These are phyloP conservation scores for Glutinoglossum americanum DNA, from an alignment of 495 filamentous ascomycete genomes.

Conservation along the genomic window DNA sequence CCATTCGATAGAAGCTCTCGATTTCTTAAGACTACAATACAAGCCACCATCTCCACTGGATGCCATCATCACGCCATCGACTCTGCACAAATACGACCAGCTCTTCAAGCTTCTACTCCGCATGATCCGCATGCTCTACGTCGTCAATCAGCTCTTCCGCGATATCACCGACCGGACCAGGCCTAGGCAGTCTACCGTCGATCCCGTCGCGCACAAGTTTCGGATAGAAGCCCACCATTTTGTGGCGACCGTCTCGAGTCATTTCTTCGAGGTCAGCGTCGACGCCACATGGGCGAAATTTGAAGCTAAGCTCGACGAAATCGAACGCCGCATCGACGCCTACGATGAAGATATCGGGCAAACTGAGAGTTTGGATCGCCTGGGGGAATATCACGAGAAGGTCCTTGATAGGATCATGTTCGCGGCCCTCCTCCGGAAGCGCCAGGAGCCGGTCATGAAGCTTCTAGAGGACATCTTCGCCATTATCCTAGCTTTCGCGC, in stretches of 20 bases:
- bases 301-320: slow-evolving; percentile 34
- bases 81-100: slow-evolving; percentile 58
- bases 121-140: slow-evolving; percentile 57
- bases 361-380: slow-evolving; percentile 33
- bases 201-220: slow-evolving; percentile 34
- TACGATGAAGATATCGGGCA: slow-evolving; percentile 20
- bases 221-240: slow-evolving; percentile 61
- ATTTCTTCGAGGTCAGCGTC: slow-evolving; percentile 62
- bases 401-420: slow-evolving; percentile 65
- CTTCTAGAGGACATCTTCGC: slow-evolving; percentile 61
- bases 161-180: slow-evolving; percentile 25
- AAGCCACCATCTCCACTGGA: slow-evolving; percentile 52
- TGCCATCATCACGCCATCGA: slow-evolving; percentile 41
- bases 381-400: slow-evolving; percentile 51
- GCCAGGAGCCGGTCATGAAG: slow-evolving; percentile 46
- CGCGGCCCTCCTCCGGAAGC: slow-evolving; percentile 43
- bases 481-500: slow-evolving; percentile 46
- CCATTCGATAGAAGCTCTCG: slow-evolving; percentile 59
- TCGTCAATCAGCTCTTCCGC: slow-evolving; percentile 48
- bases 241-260: slow-evolving; percentile 38
- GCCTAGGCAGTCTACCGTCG: slow-evolving; percentile 10
- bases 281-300: slow-evolving; percentile 48
- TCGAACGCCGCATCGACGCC: slow-evolving; percentile 34
- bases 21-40: slow-evolving; percentile 78
- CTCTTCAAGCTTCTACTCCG: slow-evolving; percentile 65